Percentiles rank a stretch among this genome's conserved stretches.
These are phyloP conservation scores for Backusella tuberculispora DNA, from an alignment of 192 early-diverging fungal species.

Conservation along the genomic window DNA sequence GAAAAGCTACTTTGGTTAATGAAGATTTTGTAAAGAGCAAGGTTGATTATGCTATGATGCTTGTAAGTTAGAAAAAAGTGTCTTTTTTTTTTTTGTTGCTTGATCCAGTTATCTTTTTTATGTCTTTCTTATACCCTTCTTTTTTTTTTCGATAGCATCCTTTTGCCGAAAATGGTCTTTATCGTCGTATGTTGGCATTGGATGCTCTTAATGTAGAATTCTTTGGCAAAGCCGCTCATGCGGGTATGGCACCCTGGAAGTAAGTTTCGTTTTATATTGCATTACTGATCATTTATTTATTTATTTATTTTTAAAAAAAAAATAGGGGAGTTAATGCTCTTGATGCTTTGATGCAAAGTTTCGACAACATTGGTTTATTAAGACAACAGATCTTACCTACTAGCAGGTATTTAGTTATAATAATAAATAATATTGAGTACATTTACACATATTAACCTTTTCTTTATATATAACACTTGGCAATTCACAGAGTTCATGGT, in stretches of 20 bases:
- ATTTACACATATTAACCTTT: not conserved
- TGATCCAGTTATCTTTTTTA: not conserved
- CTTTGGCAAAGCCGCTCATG: conserved; percentile 61
- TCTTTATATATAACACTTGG: not conserved
- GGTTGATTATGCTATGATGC: conserved; percentile 75
- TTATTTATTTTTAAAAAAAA: no score
- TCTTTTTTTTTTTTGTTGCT: not conserved
- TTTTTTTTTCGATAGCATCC: conserved; percentile 22
- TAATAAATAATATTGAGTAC: not conserved
- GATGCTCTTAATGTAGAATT: conserved; percentile 51
- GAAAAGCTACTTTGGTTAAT: conserved; percentile 75
- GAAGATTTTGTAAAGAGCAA: conserved; percentile 60
- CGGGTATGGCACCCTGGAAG: conserved; percentile 59
- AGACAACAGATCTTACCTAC: conserved; percentile 59
- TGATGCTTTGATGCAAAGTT: conserved; percentile 54
- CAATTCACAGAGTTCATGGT: not conserved
- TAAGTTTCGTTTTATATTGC: no score
- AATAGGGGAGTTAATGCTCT: conserved; percentile 60
- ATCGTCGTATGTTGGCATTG: conserved; percentile 39
- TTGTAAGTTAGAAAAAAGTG: conserved; percentile 29
- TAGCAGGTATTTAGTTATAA: conserved; percentile 36
- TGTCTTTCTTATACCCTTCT: not conserved
- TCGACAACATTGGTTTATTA: conserved; percentile 56
- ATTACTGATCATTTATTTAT: no score
- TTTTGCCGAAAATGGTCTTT: conserved; percentile 46